phyloP scores from a whole-genome alignment of 2,329 filamentous ascomycete species.

The Ophiocordyceps camponoti-rufipedis region DNA sequence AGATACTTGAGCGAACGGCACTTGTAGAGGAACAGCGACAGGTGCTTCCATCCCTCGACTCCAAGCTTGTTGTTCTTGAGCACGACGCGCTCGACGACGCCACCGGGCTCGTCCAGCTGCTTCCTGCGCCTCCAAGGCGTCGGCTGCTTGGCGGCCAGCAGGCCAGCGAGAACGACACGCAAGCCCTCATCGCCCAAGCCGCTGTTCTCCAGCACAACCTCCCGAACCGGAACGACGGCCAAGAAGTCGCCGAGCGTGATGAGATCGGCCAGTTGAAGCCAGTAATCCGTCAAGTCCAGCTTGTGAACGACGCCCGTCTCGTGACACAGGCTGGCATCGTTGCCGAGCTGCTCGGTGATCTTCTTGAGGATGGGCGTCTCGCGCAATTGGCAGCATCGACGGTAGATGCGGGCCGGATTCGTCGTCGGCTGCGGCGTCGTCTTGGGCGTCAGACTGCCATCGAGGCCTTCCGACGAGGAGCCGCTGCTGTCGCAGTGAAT shows the following conservation, averaged over 20 bases:
- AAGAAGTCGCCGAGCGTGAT: constrained; percentile 84
- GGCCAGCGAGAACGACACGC: constrained; percentile 67
- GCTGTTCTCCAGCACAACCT: constrained; percentile 73
- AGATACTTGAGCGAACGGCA: constrained; percentile 72
- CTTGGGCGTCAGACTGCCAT: constrained; percentile 5
- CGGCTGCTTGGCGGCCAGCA: constrained; percentile 61
- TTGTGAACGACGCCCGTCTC: constrained; percentile 62
- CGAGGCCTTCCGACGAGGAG: constrained; percentile 21
- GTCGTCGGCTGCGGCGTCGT: constrained; percentile 47
- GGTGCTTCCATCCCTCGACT: constrained; percentile 75
- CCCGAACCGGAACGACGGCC: constrained; percentile 78
- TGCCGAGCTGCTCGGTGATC: constrained; percentile 72
- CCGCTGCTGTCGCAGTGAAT: constrained; percentile 54
- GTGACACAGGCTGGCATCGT: constrained; percentile 44
- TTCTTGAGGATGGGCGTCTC: constrained; percentile 86
- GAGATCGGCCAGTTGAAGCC: constrained; percentile 67
- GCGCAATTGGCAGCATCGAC: constrained; percentile 81
- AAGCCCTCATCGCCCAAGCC: constrained; percentile 75
- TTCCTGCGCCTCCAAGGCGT: constrained; percentile 31
- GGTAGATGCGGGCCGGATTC: constrained; percentile 82
- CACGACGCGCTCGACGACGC: constrained; percentile 70
- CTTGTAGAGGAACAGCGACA: constrained; percentile 79
- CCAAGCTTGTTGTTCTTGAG: constrained; percentile 88
- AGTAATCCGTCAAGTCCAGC: constrained; percentile 70
- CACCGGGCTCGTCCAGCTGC: constrained; percentile 32